phyloP scores from a whole-genome alignment of 1,139 yeast genomes.

The Taiozyma sp. region DNA sequence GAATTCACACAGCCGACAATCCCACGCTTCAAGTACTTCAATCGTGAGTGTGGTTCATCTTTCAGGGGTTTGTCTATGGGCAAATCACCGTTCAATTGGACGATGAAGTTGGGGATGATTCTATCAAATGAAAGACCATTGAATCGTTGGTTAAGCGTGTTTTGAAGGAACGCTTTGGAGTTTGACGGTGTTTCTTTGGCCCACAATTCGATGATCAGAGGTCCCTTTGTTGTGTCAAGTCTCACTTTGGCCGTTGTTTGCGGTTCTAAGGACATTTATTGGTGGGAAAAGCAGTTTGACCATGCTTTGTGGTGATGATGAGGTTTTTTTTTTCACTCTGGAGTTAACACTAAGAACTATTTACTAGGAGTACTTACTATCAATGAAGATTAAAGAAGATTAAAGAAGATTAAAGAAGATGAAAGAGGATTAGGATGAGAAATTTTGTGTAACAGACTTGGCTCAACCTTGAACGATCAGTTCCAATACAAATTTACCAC shows the following conservation, averaged over 20 bases:
- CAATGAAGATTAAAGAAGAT: too few species aligned
- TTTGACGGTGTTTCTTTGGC: constrained; percentile 63
- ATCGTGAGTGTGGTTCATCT: constrained; percentile 51
- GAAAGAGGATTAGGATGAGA: too few species aligned
- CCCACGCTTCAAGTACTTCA: constrained; percentile 51
- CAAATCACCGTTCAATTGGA: constrained; percentile 32
- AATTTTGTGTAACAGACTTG: too few species aligned
- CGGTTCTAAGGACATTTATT: constrained; percentile 38
- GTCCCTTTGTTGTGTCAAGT: constrained; percentile 55
- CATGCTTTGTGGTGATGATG: too few species aligned
- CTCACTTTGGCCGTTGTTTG: constrained; percentile 55
- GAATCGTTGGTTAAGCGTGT: constrained; percentile 41
- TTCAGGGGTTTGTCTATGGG: constrained; percentile 24
- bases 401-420: too few species aligned
- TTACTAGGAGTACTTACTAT: too few species aligned
- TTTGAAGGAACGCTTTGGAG: constrained; percentile 41
- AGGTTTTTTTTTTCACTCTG: neutral
- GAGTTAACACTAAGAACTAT: too few species aligned
- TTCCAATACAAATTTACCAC: too few species aligned
- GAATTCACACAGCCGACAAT: constrained; percentile 44
- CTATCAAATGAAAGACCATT: constrained; percentile 37
- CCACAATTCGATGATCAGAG: constrained; percentile 58
- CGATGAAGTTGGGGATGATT: constrained; percentile 33
- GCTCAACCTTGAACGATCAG: too few species aligned
- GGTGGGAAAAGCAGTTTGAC: too few species aligned